Evolutionary conservation across 164 flowering plant genomes (phyloP).

Genomic region (Tetrastigma voinierianum): DNA sequence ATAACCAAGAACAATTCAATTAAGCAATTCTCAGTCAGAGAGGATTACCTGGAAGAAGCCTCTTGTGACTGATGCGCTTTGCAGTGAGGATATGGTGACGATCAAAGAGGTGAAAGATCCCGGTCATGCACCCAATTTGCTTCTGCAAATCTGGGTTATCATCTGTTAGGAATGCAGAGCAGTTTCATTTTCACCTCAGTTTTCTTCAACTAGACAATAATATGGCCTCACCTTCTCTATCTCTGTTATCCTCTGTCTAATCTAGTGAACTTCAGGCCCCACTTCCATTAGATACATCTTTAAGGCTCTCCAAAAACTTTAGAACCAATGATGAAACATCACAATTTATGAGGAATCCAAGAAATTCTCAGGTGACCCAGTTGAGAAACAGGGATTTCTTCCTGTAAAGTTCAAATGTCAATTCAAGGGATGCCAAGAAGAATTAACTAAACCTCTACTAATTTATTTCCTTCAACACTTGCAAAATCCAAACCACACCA

Average conservation of each 20-base stretch:
- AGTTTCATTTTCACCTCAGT: conserved; percentile 42
- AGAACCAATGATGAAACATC: conserved; percentile 1
- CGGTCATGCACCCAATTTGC: conserved; percentile 72
- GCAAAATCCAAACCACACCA: neutral
- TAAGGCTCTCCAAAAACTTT: conserved; percentile 1
- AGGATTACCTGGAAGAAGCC: conserved; percentile 44
- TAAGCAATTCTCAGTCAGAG: neutral
- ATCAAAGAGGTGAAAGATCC: conserved; percentile 62
- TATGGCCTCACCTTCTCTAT: conserved; percentile 1
- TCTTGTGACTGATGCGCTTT: conserved; percentile 39
- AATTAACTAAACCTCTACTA: neutral
- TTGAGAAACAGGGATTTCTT: conserved; percentile 1
- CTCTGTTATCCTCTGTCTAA: neutral
- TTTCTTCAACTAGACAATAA: conserved; percentile 9
- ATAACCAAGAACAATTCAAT: neutral
- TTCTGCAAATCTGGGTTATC: conserved; percentile 65
- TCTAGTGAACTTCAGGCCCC: neutral
- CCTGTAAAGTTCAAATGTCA: neutral
- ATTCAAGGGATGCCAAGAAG: neutral
- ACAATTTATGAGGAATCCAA: neutral
- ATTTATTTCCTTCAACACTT: neutral
- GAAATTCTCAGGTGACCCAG: conserved; percentile 14
- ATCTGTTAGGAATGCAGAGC: conserved; percentile 61
- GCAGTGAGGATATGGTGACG: conserved; percentile 41
- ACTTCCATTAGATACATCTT: conserved; percentile 4